Percentiles rank a stretch among this genome's conserved stretches.
phyloP scores from a whole-genome alignment of 768 basidiomycete genomes.

The Gyrodon lividus region DNA sequence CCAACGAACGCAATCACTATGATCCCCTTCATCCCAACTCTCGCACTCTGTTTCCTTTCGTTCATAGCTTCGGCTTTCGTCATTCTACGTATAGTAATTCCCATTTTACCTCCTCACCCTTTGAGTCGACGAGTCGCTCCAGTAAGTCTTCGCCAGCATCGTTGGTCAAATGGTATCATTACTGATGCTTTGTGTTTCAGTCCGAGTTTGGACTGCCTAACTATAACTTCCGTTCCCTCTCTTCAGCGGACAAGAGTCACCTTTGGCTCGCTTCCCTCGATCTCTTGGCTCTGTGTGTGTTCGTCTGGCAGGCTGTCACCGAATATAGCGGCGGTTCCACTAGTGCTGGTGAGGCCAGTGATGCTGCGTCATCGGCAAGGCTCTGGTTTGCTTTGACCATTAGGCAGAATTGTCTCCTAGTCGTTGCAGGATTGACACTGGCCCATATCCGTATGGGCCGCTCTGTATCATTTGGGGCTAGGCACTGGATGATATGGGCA shows the following conservation, averaged over 20 bases:
- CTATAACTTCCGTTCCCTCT: slow-evolving; percentile 53
- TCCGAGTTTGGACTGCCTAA: slow-evolving; percentile 75
- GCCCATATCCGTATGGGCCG: slow-evolving; percentile 70
- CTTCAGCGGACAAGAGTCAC: slow-evolving; percentile 67
- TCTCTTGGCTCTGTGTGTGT: slow-evolving; percentile 56
- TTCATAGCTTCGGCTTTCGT: slow-evolving; percentile 73
- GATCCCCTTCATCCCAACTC: slow-evolving; percentile 66
- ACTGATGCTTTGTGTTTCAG: slow-evolving; percentile 37
- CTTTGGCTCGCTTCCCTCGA: slow-evolving; percentile 73
- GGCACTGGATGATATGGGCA: slow-evolving; percentile 73
- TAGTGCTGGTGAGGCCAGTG: slow-evolving; percentile 42
- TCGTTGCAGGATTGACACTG: slow-evolving; percentile 59
- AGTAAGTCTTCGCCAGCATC: slow-evolving; percentile 39
- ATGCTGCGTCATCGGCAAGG: slow-evolving; percentile 54
- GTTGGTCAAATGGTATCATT: background rate
- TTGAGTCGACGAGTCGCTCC: slow-evolving; percentile 74
- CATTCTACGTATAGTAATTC: slow-evolving; percentile 72
- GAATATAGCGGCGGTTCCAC: slow-evolving; percentile 51
- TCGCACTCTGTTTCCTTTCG: slow-evolving; percentile 68
- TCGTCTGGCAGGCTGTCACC: slow-evolving; percentile 63
- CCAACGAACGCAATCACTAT: slow-evolving; percentile 38
- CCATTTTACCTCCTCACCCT: slow-evolving; percentile 71
- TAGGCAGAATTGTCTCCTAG: slow-evolving; percentile 65
- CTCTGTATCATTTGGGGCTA: slow-evolving; percentile 65
- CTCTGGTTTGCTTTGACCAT: slow-evolving; percentile 70